Evolutionary conservation across 768 basidiomycete species (phyloP).

Genomic region (Boletus bicolor): DNA sequence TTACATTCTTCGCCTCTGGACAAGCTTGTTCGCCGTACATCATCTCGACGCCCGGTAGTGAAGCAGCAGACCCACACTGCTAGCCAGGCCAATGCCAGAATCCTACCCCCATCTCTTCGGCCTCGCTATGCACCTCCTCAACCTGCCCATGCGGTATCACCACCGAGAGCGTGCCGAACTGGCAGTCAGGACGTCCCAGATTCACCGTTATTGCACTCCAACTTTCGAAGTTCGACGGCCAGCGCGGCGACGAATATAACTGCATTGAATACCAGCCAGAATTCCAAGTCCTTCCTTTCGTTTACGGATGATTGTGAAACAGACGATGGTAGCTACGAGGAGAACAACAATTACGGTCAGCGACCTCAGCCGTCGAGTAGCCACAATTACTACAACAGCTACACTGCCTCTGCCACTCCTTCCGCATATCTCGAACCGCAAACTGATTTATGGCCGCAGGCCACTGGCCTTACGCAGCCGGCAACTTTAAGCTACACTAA

Average conservation of each 20-base stretch:
- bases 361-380: background rate
- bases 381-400: slow-evolving; percentile 1
- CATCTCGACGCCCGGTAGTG: slow-evolving; percentile 37
- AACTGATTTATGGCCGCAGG: slow-evolving; percentile 18
- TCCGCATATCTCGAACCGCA: background rate
- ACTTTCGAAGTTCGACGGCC: slow-evolving; percentile 42
- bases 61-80: slow-evolving; percentile 2
- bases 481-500: slow-evolving; percentile 2
- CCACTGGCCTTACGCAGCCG: slow-evolving; percentile 8
- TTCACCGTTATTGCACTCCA: slow-evolving; percentile 49
- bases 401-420: background rate
- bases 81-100: background rate
- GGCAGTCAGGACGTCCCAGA: slow-evolving; percentile 26
- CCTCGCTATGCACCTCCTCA: slow-evolving; percentile 6
- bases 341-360: slow-evolving; percentile 39
- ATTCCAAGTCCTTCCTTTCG: slow-evolving; percentile 28
- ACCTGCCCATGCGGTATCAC: background rate
- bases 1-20: slow-evolving; percentile 55
- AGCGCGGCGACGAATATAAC: slow-evolving; percentile 31
- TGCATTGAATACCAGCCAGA: slow-evolving; percentile 5
- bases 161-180: slow-evolving; percentile 8
- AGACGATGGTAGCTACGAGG: slow-evolving; percentile 36
- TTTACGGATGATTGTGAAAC: slow-evolving; percentile 32
- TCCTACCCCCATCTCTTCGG: slow-evolving; percentile 7
- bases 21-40: slow-evolving; percentile 52